Evolutionary conservation across 108 stramenopile genomes (phyloP).

Genomic region (Cyclotella atomus): DNA sequence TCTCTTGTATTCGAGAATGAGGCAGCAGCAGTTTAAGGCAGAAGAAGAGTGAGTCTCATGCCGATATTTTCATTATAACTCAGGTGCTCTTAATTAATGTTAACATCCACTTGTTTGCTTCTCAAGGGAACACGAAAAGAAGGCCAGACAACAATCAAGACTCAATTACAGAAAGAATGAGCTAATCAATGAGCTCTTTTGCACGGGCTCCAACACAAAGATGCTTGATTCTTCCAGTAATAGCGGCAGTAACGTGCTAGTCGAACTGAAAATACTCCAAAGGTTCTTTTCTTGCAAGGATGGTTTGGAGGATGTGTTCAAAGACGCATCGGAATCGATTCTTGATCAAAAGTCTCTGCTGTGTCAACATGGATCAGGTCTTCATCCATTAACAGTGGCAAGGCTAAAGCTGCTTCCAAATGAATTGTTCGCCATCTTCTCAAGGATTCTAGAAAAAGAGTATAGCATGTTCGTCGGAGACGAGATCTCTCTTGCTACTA

Average conservation of each 20-base stretch:
- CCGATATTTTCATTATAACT: background rate
- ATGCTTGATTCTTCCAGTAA: background rate
- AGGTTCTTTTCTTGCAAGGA: slow-evolving; percentile 60
- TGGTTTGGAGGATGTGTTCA: slow-evolving; percentile 54
- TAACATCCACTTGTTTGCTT: background rate
- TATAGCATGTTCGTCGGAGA: slow-evolving; percentile 17
- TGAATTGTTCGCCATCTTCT: slow-evolving; percentile 46
- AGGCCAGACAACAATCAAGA: slow-evolving; percentile 21
- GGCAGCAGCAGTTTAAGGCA: slow-evolving; percentile 20
- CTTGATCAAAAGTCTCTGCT: slow-evolving; percentile 38
- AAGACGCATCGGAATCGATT: slow-evolving; percentile 25
- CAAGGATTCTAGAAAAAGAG: slow-evolving; percentile 46
- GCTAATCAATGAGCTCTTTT: slow-evolving; percentile 41
- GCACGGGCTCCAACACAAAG: background rate
- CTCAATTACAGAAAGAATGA: slow-evolving; percentile 37
- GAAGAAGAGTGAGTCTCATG: slow-evolving; percentile 31
- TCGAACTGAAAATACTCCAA: slow-evolving; percentile 55
- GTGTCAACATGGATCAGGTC: slow-evolving; percentile 53
- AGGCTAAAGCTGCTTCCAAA: slow-evolving; percentile 66
- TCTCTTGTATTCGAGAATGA: background rate
- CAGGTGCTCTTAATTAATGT: background rate
- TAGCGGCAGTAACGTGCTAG: slow-evolving; percentile 48
- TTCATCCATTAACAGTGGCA: slow-evolving; percentile 55
- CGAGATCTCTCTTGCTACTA: slow-evolving; percentile 2
- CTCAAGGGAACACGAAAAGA: slow-evolving; percentile 28